Base-by-base conservation (phyloP, 2,329 filamentous ascomycete species). In the Neodidymelliopsis sp. region DNA sequence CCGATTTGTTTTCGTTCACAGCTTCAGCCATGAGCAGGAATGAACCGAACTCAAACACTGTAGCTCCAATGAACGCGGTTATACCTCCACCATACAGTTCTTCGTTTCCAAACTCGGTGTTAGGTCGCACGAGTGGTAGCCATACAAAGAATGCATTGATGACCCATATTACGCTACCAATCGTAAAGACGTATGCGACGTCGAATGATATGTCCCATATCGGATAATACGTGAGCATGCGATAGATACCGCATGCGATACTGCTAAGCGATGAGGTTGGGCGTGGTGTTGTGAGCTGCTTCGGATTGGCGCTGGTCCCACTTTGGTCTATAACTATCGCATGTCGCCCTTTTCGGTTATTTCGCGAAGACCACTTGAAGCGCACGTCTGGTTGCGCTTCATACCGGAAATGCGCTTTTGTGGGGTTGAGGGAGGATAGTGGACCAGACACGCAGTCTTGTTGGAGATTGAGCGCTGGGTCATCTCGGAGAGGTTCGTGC, bases 41-140 rank as follows among this genome's bases (percentile, higher is more conserved):
- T 25, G 82, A 84, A 0, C 85, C 86, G 4, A 86, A 43, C 57
- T 86, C 84, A 64, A 90, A 89, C 6, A 89, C 72, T 0, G 84
- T 86, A 0, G 85, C 85, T 4, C 86, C 86, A n/a, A 89, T 77
- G 59, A 87, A 84, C 0, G 83, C 84, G 0, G 81, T 84, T 16
- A 87, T 77, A 1, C 85, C 87, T 3, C 83, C 85, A 0, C 76
- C 86, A 54, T 75, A 73, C 6, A 75, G 53, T 1, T 73, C 69
- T 66, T 88, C 85, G 22, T 75, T 75, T 0, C 70, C 33, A 58
- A 88, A 88, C 46, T 79, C 77, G 0, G 78, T 78, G 0, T 63
- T 73, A 0, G 85, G 84, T 6, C 72, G 67, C 18, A 75, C 74
- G 2, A 85, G 69, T 0, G 87, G 87, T 2, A 88, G 74, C 75